Base-by-base conservation (phyloP, 164 flowering plant species). In the Vitis rupestris region DNA sequence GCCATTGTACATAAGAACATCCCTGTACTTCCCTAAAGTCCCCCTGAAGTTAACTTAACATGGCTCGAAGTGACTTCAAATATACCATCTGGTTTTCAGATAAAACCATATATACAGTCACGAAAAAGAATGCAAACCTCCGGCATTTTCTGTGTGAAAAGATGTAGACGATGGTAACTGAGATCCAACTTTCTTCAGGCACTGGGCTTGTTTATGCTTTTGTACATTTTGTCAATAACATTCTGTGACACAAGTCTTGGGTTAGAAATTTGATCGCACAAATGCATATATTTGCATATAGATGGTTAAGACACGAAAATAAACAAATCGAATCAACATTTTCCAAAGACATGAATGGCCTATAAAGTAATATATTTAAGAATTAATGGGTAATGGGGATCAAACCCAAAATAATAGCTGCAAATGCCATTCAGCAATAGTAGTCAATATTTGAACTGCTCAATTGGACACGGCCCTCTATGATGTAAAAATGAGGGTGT, bases 151-250 rank as follows among this genome's bases (percentile, higher is more conserved):
- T 37, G 44, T 6, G 44, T 37, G 2, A 37, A 3, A 37, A 37
- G 44, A 37, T 37, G 6, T 3, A 6, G 44, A 37, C 7, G 44
- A 3, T 37, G 44, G 4, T 37, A 37, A 4, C 55, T 17, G 48
- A 47, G 2, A 14, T 17, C 11, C 27, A 29, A 48, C 9, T 19
- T 47, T 10, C 29, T 15, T 77, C 69, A 69, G 23, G 75, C 73
- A 10, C 49, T 50, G 11, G 75, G 70, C 74, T 84, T 75, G 73
- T 62, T 84, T 3, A 75, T 75, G 56, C 76, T 74, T 77, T 86
- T 88, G 90, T 93, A 93, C 90, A 93, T 82, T 63, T 72, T 65
- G 74, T 88, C 92, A 48, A 91, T 88, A 61, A 76, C 73, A 48
- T 56, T 68, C 98, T 93, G 90, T 63, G 64, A 61, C 5, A 70